Evolutionary conservation across 2,329 filamentous ascomycete genomes (phyloP), one percentile per base, ranked within the genome.

Genomic region (Cadophora sp.): DNA sequence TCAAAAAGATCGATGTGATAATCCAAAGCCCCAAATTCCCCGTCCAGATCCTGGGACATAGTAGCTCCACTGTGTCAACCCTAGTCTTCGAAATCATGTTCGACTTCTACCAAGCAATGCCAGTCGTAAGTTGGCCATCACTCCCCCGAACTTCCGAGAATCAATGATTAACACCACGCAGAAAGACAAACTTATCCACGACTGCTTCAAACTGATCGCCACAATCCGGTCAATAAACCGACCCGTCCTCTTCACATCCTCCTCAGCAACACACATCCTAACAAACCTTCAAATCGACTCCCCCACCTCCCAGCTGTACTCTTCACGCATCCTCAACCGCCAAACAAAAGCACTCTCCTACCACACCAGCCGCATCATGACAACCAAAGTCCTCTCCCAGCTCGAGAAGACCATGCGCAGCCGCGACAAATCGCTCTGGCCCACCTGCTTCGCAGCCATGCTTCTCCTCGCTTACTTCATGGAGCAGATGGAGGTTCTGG

Each of bases 311-410:
- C 50, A 67, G 13, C 55, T 62, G 7, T 71, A 63, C 58, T 69
- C 68, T 13, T 71, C 68, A 13, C 59, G 71, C 7, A 60, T 73
- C 11, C 66, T 73, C 6, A 69, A 71, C 43, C 61, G 61, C 16
- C 70, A 73, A 50, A 59, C 69, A 22, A 73, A 70, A 55, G 55
- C 65, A 8, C 61, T 67, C 16, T 63, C 68, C 14, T 69, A 66
- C 56, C 58, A 62, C 2, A 47, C 56, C 18, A 62, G 66, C 24
- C 64, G 53, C 1, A 22, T 63, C 22, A 30, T 68, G 4, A 14
- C 66, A 2, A 39, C 30, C 5, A 59, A 62, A 24, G n/a, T 68
- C 4, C 39, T 73, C 1, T 14, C 41, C 5, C 50, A 68, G 9
- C 62, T 73, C 1, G 71, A 73, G 45, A 73, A 66, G 41, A 14